Percentiles rank a stretch among this genome's conserved stretches.
phyloP scores from a whole-genome alignment of 495 filamentous ascomycete genomes.

The Aspergillus campestris region DNA sequence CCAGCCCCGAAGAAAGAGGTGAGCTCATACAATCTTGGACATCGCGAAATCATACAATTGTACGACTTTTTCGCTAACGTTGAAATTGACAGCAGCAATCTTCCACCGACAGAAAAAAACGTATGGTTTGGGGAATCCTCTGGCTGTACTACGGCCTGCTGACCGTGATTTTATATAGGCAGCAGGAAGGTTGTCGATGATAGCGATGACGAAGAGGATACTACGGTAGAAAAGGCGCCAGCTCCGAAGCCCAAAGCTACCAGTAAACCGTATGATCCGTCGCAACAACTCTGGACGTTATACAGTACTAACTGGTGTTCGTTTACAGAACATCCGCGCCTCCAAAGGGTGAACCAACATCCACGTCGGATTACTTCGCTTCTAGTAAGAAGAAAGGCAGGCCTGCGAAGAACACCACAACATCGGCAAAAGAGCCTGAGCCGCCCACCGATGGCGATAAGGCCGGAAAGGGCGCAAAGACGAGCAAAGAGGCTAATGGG shows the following conservation, averaged over 20 bases:
- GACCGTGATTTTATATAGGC: conserved; percentile 30
- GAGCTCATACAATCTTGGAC: not conserved
- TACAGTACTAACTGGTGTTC: not conserved
- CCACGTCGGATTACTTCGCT: conserved; percentile 54
- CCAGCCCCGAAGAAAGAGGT: conserved; percentile 35
- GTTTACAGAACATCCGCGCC: conserved; percentile 34
- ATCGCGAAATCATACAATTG: too few relatives aligned
- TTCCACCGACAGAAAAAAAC: conserved; percentile 27
- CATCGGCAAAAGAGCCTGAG: conserved; percentile 4
- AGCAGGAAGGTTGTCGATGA: conserved; percentile 67
- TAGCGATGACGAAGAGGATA: conserved; percentile 61
- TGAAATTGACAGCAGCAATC: conserved; percentile 17
- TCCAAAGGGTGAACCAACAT: conserved; percentile 44
- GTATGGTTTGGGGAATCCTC: conserved; percentile 17
- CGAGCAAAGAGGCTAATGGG: conserved; percentile 16
- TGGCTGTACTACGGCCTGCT: not conserved
- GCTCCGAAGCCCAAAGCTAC: conserved; percentile 38
- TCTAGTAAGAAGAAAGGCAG: conserved; percentile 44
- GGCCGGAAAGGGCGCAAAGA: conserved; percentile 18
- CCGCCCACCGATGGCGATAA: conserved; percentile 12
- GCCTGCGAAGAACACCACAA: conserved; percentile 20
- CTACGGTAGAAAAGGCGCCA: conserved; percentile 21
- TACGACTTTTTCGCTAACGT: not conserved
- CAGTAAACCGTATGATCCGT: conserved; percentile 29
- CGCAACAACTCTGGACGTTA: not conserved